A percentile compares a stretch with the other conserved stretches of the same genome.
Conservation (phyloP, 1,284 basidiomycete species). For the Fomes fomentarius region DNA sequence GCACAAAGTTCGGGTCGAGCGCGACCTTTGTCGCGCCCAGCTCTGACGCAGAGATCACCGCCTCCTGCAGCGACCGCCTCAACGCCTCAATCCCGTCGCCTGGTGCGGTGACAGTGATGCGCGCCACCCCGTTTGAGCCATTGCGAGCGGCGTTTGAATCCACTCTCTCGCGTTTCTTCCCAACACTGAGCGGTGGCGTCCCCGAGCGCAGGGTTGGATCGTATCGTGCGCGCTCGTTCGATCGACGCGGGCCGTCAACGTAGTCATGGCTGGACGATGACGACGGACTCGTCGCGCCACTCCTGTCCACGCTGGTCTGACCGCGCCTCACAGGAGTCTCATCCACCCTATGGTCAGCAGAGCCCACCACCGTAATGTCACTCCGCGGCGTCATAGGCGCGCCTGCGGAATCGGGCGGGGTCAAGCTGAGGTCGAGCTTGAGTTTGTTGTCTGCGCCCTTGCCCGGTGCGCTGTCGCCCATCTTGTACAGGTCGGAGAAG, state of each 20-base stretch:
- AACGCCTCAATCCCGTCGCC: conserved; percentile 47
- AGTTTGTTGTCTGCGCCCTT: conserved; percentile 36
- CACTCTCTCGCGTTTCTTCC: conserved; percentile 18
- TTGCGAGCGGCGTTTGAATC: conserved; percentile 27
- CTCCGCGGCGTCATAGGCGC: conserved; percentile 30
- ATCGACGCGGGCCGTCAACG: conserved; percentile 6
- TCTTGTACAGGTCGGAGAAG: conserved; percentile 71
- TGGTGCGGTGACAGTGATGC: conserved; percentile 52
- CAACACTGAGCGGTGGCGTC: conserved; percentile 14
- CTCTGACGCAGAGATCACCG: conserved; percentile 65
- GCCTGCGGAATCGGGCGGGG: conserved; percentile 20
- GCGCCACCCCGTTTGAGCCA: conserved; percentile 26
- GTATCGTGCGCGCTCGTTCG: conserved; percentile 11
- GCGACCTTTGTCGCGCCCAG: conserved; percentile 66
- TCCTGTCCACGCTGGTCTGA: conserved; percentile 5
- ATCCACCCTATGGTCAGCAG: conserved; percentile 15
- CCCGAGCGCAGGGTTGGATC: conserved; percentile 11
- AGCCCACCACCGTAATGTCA: conserved; percentile 29
- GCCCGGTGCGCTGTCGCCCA: conserved; percentile 41
- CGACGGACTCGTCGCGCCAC: conserved; percentile 17
- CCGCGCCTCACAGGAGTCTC: conserved; percentile 27
- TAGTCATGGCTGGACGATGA: conserved; percentile 20
- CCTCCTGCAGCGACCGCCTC: conserved; percentile 56
- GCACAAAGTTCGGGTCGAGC: conserved; percentile 77
- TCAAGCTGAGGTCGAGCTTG: conserved; percentile 26